These are phyloP conservation scores for Priceomyces fermenticarens DNA, from an alignment of 805 yeast genomes.

Conservation along the genomic window DNA sequence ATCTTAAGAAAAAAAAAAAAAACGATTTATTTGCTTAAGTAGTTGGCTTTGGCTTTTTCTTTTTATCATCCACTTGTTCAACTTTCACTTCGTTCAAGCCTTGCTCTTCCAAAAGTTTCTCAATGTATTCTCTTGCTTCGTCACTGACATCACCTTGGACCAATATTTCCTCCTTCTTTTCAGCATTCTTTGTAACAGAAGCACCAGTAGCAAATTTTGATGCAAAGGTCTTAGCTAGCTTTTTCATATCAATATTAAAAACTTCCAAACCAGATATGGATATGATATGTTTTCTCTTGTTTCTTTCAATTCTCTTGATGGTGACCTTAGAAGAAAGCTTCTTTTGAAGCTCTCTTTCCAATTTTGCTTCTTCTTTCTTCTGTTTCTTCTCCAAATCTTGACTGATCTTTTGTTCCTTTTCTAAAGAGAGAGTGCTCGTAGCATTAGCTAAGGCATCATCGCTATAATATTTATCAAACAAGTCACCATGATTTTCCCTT, in stretches of 20 bases:
- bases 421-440: constrained; percentile 61
- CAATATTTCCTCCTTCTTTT: constrained; percentile 86
- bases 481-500: constrained; percentile 51
- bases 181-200: constrained; percentile 83
- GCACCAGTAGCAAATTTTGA: constrained; percentile 96
- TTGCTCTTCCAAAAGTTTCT: constrained; percentile 69
- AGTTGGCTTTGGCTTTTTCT: constrained; percentile 49
- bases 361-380: constrained; percentile 79
- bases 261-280: constrained; percentile 87
- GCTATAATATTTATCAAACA: constrained; percentile 59
- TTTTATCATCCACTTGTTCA: constrained; percentile 82
- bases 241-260: constrained; percentile 84
- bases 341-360: constrained; percentile 78
- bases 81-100: constrained; percentile 83
- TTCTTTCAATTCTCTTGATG: constrained; percentile 85
- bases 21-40: background rate
- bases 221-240: constrained; percentile 87
- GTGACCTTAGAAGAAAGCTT: constrained; percentile 76
- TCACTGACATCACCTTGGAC: constrained; percentile 96
- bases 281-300: constrained; percentile 82
- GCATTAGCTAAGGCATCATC: constrained; percentile 56
- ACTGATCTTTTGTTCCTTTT: constrained; percentile 78
- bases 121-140: constrained; percentile 77
- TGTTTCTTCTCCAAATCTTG: constrained; percentile 82
- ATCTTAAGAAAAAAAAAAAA: no score